phyloP scores from a whole-genome alignment of 2,329 filamentous ascomycete species.

The Pseudogymnoascus sp. region DNA sequence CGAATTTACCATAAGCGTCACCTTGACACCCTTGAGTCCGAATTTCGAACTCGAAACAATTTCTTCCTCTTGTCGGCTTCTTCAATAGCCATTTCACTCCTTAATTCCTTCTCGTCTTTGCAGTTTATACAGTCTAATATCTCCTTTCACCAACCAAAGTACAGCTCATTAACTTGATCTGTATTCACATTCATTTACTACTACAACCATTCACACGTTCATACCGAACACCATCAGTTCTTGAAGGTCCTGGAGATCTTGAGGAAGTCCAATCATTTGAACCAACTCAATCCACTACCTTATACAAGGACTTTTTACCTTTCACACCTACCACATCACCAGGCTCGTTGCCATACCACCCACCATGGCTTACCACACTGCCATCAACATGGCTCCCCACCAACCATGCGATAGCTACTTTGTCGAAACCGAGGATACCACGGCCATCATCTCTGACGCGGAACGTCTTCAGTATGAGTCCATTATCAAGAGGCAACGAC shows the following conservation, averaged over 20 bases:
- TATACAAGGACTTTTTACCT: conserved; percentile 11
- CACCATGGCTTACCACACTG: conserved; percentile 10
- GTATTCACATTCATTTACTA: conserved; percentile 26
- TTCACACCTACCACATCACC: conserved; percentile 1
- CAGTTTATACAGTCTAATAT: conserved; percentile 27
- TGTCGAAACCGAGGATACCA: conserved; percentile 51
- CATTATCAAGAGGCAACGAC: conserved; percentile 71
- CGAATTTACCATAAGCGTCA: conserved; percentile 6
- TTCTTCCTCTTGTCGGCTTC: conserved; percentile 18
- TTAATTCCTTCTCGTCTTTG: conserved; percentile 23
- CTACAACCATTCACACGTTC: conserved; percentile 18
- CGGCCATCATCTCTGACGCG: conserved; percentile 22
- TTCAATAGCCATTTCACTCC: conserved; percentile 27
- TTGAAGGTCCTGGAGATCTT: conserved; percentile 33
- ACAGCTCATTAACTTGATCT: conserved; percentile 20
- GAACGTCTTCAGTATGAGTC: conserved; percentile 65
- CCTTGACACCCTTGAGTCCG: conserved; percentile 4
- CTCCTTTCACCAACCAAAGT: conserved; percentile 22
- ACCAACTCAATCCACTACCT: conserved; percentile 11
- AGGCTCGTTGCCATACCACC: conserved; percentile 12
- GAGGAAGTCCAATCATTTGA: conserved; percentile 24
- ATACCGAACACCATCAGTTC: conserved; percentile 25
- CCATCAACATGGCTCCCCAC: conserved; percentile 26
- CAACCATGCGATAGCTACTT: conserved; percentile 64
- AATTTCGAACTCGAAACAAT: conserved; percentile 18